Base-by-base conservation (phyloP, 2,329 filamentous ascomycete species). In the Fusarium secorum region DNA sequence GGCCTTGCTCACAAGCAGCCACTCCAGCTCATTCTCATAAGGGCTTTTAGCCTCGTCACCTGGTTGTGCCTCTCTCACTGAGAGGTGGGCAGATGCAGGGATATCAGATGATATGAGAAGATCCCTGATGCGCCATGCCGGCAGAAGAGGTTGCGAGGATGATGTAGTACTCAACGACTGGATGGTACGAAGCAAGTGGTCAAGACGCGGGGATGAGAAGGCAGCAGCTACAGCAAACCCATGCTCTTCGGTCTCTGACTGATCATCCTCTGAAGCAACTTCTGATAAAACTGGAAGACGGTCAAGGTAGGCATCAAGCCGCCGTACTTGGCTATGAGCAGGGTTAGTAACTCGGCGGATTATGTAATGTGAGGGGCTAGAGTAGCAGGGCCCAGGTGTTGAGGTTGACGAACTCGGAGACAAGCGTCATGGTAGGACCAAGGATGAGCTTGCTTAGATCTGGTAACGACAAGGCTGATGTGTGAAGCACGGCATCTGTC, bases 1-100 rank as follows among this genome's bases (percentile, higher is more conserved):
- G 8, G 95, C 95, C 80, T 98, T 99, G 81, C 92, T 93, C 33
- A 97, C 88, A 20, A 98, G 85, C 28, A 98, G 83, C 96, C 96
- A 98, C 80, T 97, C 92, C 53, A 98, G 86, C 76, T 98, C 93
- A 54, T 88, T 86, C 78, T 94, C 91, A 76, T 93, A 91, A 22
- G 84, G 82, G 62, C 76, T 84, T 72, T 82, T 85, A 11, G 73
- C 64, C 14, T 35, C 53, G 30, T 72, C 68, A 32, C 72, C 70
- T 28, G 75, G 72, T 15, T 78, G 70, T 33, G 62, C 66, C 30
- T 75, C 61, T 18, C 74, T 66, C 60, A 74, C 72, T 66, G 75
- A 58, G 44, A 81, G 77, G 61, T 82, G 79, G 28, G 80, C 77
- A 24, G 79, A 72, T 44, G 82, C 81, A 42, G 85, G 83, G 57